phyloP scores from a whole-genome alignment of 768 basidiomycete genomes.

The Tephrocybe sp. region DNA sequence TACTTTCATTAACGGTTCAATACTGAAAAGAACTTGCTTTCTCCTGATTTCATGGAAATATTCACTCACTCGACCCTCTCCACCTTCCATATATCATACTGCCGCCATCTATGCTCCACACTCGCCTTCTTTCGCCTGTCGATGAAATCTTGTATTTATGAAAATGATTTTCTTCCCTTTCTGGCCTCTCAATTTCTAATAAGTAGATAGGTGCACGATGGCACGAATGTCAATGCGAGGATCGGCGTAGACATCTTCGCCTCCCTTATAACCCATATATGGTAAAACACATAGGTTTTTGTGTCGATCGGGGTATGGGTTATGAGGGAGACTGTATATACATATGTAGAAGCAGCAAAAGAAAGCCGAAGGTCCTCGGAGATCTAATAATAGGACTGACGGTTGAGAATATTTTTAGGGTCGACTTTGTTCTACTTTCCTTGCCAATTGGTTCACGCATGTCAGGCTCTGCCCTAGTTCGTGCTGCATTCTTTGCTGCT shows the following conservation, averaged over 20 bases:
- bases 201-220: not conserved
- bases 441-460: slow-evolving; percentile 3
- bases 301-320: too few relatives aligned
- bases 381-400: too few relatives aligned
- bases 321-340: too few relatives aligned
- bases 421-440: not conserved
- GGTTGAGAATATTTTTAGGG: too few relatives aligned
- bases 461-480: slow-evolving; percentile 47
- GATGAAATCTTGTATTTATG: slow-evolving; percentile 23
- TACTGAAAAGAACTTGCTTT: slow-evolving; percentile 29
- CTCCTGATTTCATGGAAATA: slow-evolving; percentile 27
- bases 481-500: slow-evolving; percentile 76
- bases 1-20: slow-evolving; percentile 31
- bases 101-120: slow-evolving; percentile 32
- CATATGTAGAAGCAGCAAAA: too few relatives aligned
- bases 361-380: too few relatives aligned
- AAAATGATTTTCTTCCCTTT: slow-evolving; percentile 9
- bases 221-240: not conserved
- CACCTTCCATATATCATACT: slow-evolving; percentile 35
- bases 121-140: slow-evolving; percentile 13
- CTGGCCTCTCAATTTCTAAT: not conserved
- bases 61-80: slow-evolving; percentile 24
- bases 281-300: too few relatives aligned
- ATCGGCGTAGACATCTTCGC: too few relatives aligned
- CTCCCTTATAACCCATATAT: too few relatives aligned